Base-by-base conservation (phyloP, 2,329 filamentous ascomycete genomes). In the Ambrosiella xylebori region DNA sequence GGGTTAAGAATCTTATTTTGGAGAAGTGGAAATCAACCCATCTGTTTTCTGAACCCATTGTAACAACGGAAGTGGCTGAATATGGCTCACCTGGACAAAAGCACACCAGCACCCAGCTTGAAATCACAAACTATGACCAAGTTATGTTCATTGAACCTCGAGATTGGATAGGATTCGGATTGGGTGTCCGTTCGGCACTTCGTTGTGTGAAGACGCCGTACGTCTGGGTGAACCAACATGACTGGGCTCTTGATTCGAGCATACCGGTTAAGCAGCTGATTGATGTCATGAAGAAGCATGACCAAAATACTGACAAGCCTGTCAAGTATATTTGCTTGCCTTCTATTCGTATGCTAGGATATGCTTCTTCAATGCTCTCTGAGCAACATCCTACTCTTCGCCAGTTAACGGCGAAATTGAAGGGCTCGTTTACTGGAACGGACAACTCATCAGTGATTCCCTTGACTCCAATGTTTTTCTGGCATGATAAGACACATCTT, bases 151-250 rank as follows among this genome's bases (percentile, higher is more conserved):
- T 80, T 57, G 76, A 79, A 63, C 70, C 74, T 3, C 54, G 63
- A 0, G 68, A 69, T 39, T 71, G 77, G 0, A 64, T 80, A 1
- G 77, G 77, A 0, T 80, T 80, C 53, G 77, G 76, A 0, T 67
- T 80, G 0, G 76, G 73, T 1, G 75, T 80, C 17, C 74, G 77
- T 11, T 74, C 75, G 0, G 77, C 76, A 0, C 64, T 80, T 51
- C 68, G 76, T 2, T 57, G 70, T 4, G 69, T 71, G 0, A 61
- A 65, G 11, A 79, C 77, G 1, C 73, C 74, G 0, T 77, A 77
- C 51, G 75, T 78, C 13, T 80, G 77, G 76, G 66, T 80, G 0
- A 76, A 79, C 61, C 77, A 80, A 65, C 77, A 80, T 63, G 77
- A 80, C 65, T 80, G 77, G 77, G 68, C 70, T 5, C 65, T 80